Base-by-base conservation (phyloP, 257 asterid genomes). In the Schizonepeta tenuifolia region DNA sequence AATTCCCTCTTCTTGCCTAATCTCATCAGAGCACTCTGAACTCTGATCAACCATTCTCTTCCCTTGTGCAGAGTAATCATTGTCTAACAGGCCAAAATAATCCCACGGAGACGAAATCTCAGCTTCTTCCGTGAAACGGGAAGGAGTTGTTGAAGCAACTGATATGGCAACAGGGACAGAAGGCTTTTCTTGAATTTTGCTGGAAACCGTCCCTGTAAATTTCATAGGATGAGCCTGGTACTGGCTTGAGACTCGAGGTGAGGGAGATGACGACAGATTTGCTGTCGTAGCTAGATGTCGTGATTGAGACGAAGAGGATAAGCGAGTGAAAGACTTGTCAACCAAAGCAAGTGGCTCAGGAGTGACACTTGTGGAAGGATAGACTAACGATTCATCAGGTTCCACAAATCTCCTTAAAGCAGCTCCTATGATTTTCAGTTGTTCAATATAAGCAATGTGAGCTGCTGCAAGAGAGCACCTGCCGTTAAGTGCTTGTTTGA, bases 401-500 rank as follows among this genome's bases (percentile, higher is more conserved):
- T 91, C 96, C n/a, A 89, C 94, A 61, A 90, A 92, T 73, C 79
- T 83, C 80, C 91, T 80, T 69, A 94, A 76, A 76, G 90, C 84
- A 72, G 85, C 65, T 75, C 99, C 99, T 0, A 90, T 65, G 40
- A 81, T 69, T 80, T 80, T 86, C 44, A 95, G 79, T 56, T 86
- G 87, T 72, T 90, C 92, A 5, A 88, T 79, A 66, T 95, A 95
- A 14, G 93, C 83, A 76, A 83, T 73, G 75, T 92, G 98, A 64
- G 94, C 89, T 47, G 93, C 93, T 22, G 99, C 99, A 18, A 92
- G 80, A 51, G 87, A 86, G 68, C 98, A 91, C 84, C 99, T 86
- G 57, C 97, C 96, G 62, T 95, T 87, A 38, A 95, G 96, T 56
- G 99, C 98, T 80, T 92, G 98, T 75, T 88, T 88, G 88, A 95